phyloP scores from a whole-genome alignment of 768 basidiomycete genomes.

The Russula abietina region DNA sequence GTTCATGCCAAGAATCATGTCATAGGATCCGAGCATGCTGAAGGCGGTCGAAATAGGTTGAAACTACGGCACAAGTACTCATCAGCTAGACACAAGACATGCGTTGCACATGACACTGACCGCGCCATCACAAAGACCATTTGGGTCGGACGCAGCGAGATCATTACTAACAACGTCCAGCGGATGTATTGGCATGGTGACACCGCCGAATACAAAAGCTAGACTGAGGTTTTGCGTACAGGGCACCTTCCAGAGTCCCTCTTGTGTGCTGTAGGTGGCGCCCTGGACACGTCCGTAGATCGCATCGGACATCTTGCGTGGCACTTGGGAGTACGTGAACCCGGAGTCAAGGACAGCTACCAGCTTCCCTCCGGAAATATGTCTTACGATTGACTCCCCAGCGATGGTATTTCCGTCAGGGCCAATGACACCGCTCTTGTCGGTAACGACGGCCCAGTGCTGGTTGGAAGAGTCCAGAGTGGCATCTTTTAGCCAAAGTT shows the following conservation, averaged over 20 bases:
- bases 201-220: constrained; percentile 65
- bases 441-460: constrained; percentile 74
- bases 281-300: constrained; percentile 77
- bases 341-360: constrained; percentile 75
- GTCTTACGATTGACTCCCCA: constrained; percentile 60
- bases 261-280: constrained; percentile 52
- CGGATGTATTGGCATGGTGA: constrained; percentile 66
- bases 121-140: constrained; percentile 56
- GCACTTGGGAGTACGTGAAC: constrained; percentile 65
- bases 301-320: constrained; percentile 66
- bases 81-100: constrained; percentile 10
- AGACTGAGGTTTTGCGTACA: constrained; percentile 69
- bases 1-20: constrained; percentile 78
- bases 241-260: constrained; percentile 64
- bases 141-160: constrained; percentile 29
- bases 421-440: constrained; percentile 65
- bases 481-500: constrained; percentile 59
- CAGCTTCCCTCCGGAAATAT: constrained; percentile 55
- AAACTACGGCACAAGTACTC: constrained; percentile 42
- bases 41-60: constrained; percentile 81
- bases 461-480: constrained; percentile 58
- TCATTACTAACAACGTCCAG: constrained; percentile 62
- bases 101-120: constrained; percentile 38
- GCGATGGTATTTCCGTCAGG: constrained; percentile 64
- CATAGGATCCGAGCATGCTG: constrained; percentile 69